Conservation (phyloP, 2,329 filamentous ascomycete species). For the Trichoderma arundinaceum region DNA sequence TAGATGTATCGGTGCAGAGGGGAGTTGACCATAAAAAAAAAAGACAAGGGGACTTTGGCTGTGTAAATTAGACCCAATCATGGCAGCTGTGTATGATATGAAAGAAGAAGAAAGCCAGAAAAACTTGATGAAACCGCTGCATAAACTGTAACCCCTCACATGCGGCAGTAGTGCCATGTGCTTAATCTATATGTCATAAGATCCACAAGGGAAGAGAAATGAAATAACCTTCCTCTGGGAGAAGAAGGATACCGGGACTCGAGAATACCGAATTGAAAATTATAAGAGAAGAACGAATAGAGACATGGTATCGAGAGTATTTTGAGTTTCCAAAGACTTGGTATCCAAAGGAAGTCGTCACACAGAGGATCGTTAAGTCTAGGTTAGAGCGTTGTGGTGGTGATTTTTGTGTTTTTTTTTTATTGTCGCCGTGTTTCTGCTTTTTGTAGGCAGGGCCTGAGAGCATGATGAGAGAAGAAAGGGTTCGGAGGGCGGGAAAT, state of each 20-base stretch:
- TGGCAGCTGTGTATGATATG: slow-evolving; percentile 15
- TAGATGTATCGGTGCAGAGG: not conserved
- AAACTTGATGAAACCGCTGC: slow-evolving; percentile 36
- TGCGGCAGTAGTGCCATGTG: slow-evolving; percentile 23
- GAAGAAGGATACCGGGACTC: slow-evolving; percentile 13
- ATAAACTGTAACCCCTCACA: slow-evolving; percentile 35
- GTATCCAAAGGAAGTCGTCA: slow-evolving; percentile 33
- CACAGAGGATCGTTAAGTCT: slow-evolving; percentile 31
- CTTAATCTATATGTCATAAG: slow-evolving; percentile 26
- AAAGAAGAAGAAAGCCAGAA: slow-evolving; percentile 4
- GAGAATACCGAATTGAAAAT: slow-evolving; percentile 30
- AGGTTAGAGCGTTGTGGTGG: slow-evolving; percentile 20
- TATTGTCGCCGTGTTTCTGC: slow-evolving; percentile 23
- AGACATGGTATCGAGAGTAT: slow-evolving; percentile 31
- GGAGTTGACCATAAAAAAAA: not conserved
- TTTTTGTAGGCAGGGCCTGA: slow-evolving; percentile 1
- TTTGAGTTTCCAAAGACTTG: slow-evolving; percentile 27
- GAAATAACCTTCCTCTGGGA: slow-evolving; percentile 27
- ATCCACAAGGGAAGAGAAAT: slow-evolving; percentile 28
- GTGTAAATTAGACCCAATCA: slow-evolving; percentile 24
- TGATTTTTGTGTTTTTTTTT: slow-evolving; percentile 1
- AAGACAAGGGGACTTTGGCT: not conserved
- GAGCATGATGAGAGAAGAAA: not conserved
- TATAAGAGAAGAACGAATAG: slow-evolving; percentile 16
- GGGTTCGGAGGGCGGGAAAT: not conserved